These are phyloP conservation scores for Rhizophagus prolifer DNA, from an alignment of 192 early-diverging fungal species.

Conservation along the genomic window DNA sequence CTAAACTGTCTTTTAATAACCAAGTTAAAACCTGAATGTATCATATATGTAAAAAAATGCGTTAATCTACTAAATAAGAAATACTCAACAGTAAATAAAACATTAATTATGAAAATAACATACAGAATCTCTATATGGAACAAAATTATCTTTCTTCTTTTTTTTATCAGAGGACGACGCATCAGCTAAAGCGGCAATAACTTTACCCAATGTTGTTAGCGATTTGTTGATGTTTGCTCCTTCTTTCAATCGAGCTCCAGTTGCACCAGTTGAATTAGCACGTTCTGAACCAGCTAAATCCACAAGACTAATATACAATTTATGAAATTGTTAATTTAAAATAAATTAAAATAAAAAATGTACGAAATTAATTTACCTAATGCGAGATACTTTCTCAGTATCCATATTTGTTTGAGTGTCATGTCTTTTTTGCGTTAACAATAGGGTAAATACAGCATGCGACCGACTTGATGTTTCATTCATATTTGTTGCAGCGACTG, in stretches of 20 bases:
- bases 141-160: slow-evolving; percentile 57
- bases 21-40: slow-evolving; percentile 68
- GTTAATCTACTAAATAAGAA: background rate
- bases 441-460: slow-evolving; percentile 80
- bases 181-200: slow-evolving; percentile 87
- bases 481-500: slow-evolving; percentile 92
- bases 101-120: slow-evolving; percentile 11
- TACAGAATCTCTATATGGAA: slow-evolving; percentile 92
- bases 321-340: background rate
- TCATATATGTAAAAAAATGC: background rate
- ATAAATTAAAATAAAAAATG: background rate
- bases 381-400: slow-evolving; percentile 76
- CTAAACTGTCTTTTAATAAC: slow-evolving; percentile 80
- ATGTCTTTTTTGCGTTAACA: slow-evolving; percentile 65
- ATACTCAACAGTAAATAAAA: background rate
- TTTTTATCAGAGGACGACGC: slow-evolving; percentile 45
- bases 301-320: slow-evolving; percentile 59
- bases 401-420: slow-evolving; percentile 53
- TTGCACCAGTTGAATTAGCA: slow-evolving; percentile 81
- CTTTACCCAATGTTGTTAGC: slow-evolving; percentile 88
- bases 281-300: slow-evolving; percentile 95
- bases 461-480: slow-evolving; percentile 90
- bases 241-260: slow-evolving; percentile 82
- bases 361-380: slow-evolving; percentile 43
- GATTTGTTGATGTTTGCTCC: slow-evolving; percentile 95